phyloP scores from a whole-genome alignment of 1,139 yeast genomes.

The Saccharomyces hybrid region DNA sequence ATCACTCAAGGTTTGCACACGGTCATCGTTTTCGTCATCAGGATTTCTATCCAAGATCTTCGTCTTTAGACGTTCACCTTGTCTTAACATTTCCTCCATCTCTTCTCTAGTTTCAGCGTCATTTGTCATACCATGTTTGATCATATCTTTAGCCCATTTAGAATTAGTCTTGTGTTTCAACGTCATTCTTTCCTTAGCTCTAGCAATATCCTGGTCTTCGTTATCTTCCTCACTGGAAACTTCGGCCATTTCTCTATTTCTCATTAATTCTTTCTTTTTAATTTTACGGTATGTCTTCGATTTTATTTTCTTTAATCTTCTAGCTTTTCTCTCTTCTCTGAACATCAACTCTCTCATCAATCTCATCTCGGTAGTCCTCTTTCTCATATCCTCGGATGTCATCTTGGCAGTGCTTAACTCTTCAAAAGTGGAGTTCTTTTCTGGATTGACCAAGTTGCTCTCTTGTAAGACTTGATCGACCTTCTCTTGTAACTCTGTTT shows the following conservation, averaged over 20 bases:
- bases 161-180: constrained; percentile 82
- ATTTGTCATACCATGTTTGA: constrained; percentile 82
- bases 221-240: constrained; percentile 45
- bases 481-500: constrained; percentile 60
- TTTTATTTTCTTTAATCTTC: constrained; percentile 85
- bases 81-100: constrained; percentile 86
- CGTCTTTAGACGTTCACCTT: constrained; percentile 69
- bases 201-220: constrained; percentile 59
- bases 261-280: constrained; percentile 73
- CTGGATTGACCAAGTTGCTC: constrained; percentile 65
- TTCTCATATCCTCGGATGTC: constrained; percentile 69
- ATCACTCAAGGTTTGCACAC: constrained; percentile 46
- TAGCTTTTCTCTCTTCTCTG: constrained; percentile 86
- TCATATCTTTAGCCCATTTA: constrained; percentile 87
- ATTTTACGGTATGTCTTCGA: constrained; percentile 84
- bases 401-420: constrained; percentile 78
- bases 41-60: constrained; percentile 66
- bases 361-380: constrained; percentile 75
- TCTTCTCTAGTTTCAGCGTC: constrained; percentile 79
- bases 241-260: constrained; percentile 63
- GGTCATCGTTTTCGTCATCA: constrained; percentile 35
- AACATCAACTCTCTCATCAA: constrained; percentile 94
- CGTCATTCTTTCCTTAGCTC: constrained; percentile 90
- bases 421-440: constrained; percentile 74
- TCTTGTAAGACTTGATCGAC: constrained; percentile 54